A percentile compares a stretch with the other conserved stretches of the same genome.
phyloP scores from a whole-genome alignment of 768 basidiomycete genomes.

The Sarcodon sp. region DNA sequence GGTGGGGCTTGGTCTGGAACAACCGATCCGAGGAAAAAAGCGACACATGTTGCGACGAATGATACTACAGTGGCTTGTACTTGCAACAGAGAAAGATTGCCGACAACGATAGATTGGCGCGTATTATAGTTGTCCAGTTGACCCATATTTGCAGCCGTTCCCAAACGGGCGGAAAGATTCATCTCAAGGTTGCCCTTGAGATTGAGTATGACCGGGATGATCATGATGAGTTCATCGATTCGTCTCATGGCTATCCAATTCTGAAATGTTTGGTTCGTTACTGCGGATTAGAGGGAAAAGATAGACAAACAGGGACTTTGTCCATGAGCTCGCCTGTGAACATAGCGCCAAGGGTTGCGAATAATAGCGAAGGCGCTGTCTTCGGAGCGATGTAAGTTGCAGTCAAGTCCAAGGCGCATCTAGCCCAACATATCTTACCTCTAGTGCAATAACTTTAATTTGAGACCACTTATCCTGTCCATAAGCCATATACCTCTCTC shows the following conservation, averaged over 20 bases:
- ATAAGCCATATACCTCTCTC: neutral
- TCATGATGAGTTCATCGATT: conserved; percentile 93
- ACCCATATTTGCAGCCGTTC: conserved; percentile 90
- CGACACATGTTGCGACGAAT: conserved; percentile 69
- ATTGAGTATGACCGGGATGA: conserved; percentile 88
- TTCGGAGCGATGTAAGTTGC: conserved; percentile 17
- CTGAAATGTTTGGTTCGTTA: conserved; percentile 21
- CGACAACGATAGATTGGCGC: conserved; percentile 56
- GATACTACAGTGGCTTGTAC: conserved; percentile 90
- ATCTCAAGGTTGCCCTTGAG: conserved; percentile 98
- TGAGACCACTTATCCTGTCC: conserved; percentile 33
- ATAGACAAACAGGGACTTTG: conserved; percentile 54
- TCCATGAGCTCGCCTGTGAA: conserved; percentile 89
- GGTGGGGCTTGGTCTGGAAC: conserved; percentile 25
- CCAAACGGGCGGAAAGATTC: conserved; percentile 94
- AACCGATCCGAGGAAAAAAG: conserved; percentile 58
- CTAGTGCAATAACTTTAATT: conserved; percentile 49
- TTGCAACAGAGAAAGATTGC: conserved; percentile 80
- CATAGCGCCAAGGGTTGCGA: conserved; percentile 73
- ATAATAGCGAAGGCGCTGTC: conserved; percentile 79
- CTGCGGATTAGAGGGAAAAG: neutral
- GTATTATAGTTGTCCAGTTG: conserved; percentile 64
- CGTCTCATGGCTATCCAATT: conserved; percentile 82
- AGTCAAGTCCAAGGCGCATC: neutral
- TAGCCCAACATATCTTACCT: conserved; percentile 28